phyloP scores from a whole-genome alignment of 345 rosid genomes.

The Eutrema japonicum region DNA sequence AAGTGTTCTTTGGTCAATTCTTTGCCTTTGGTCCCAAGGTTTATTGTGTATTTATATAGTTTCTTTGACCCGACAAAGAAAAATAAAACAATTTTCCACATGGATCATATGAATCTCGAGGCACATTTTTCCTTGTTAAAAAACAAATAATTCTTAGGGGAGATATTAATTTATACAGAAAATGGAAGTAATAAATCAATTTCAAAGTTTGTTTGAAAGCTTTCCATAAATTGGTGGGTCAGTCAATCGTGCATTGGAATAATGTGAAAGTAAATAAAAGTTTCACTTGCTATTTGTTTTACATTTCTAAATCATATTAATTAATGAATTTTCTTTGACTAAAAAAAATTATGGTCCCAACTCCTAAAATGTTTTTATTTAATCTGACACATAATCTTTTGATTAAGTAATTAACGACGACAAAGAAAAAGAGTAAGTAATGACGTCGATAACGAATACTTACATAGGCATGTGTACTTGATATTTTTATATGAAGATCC shows the following conservation, averaged over 20 bases:
- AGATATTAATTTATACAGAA: conserved; percentile 1
- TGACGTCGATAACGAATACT: conserved; percentile 22
- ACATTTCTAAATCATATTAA: not conserved
- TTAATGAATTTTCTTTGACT: conserved; percentile 7
- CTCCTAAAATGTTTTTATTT: conserved; percentile 8
- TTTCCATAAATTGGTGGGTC: conserved; percentile 7
- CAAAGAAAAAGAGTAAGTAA: conserved; percentile 1
- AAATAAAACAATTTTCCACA: conserved; percentile 11
- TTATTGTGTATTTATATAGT: conserved; percentile 19
- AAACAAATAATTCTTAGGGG: not conserved
- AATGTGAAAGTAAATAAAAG: conserved; percentile 17
- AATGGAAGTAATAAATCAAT: not conserved
- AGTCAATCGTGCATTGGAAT: conserved; percentile 10
- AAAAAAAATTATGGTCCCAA: conserved; percentile 40
- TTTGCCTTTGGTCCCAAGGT: conserved; percentile 35
- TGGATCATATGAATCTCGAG: conserved; percentile 41
- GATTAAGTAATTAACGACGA: conserved; percentile 11
- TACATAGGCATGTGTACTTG: conserved; percentile 3
- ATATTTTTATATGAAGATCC: not conserved
- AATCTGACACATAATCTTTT: conserved; percentile 27
- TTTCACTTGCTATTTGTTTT: conserved; percentile 27
- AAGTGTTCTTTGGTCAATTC: conserved; percentile 41
- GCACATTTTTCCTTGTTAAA: conserved; percentile 5
- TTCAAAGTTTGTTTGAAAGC: not conserved
- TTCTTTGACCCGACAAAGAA: conserved; percentile 30